These are phyloP conservation scores for Apiospora phragmitis DNA, from an alignment of 2,329 filamentous ascomycete genomes.

Conservation along the genomic window DNA sequence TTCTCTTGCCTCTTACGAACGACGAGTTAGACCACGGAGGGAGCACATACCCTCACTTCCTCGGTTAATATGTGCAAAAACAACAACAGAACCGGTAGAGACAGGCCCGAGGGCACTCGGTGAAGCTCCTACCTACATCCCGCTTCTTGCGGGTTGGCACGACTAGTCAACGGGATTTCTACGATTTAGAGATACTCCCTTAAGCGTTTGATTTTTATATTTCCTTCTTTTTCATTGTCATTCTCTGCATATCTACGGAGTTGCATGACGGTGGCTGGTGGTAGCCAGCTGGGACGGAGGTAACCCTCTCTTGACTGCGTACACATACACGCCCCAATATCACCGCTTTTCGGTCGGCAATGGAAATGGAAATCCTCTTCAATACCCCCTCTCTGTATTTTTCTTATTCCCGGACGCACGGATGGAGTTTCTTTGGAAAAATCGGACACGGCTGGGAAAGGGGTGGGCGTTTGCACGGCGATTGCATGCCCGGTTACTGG, in stretches of 20 bases:
- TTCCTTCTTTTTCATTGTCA: neutral
- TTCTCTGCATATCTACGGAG: slow-evolving; percentile 7
- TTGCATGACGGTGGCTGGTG: neutral
- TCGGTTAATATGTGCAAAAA: slow-evolving; percentile 3
- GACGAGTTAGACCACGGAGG: neutral
- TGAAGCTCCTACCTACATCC: neutral
- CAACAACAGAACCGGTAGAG: neutral
- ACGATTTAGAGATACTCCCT: slow-evolving; percentile 5
- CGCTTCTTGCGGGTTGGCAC: neutral
- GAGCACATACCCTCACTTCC: neutral
- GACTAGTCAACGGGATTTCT: neutral
- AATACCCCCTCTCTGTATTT: slow-evolving; percentile 1
- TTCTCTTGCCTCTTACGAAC: neutral
- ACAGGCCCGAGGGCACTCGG: neutral
- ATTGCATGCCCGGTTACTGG: neutral
- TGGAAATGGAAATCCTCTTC: neutral
- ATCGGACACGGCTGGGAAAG: neutral
- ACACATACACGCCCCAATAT: neutral
- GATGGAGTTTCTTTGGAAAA: neutral
- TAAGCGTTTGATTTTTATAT: neutral
- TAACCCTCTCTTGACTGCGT: neutral
- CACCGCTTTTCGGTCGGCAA: neutral
- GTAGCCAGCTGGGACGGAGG: neutral
- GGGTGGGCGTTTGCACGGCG: neutral
- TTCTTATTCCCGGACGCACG: neutral